phyloP scores from a whole-genome alignment of 352 stramenopile genomes.

The Pythium pyrilobum region DNA sequence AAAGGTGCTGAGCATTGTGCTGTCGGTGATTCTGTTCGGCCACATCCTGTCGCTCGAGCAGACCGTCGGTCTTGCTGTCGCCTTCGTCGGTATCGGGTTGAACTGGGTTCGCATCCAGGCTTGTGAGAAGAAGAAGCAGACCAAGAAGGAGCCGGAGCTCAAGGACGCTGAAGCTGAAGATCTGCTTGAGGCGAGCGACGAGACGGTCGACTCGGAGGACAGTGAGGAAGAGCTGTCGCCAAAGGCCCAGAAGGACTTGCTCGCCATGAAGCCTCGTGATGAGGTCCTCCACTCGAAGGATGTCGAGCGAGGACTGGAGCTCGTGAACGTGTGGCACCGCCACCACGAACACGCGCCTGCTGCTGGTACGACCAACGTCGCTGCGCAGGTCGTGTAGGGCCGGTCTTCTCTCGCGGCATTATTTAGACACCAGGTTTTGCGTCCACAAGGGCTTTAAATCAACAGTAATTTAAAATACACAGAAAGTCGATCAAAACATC shows the following conservation, averaged over 20 bases:
- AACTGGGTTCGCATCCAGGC: slow-evolving; percentile 70
- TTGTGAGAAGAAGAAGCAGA: slow-evolving; percentile 27
- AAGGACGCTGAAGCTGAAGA: slow-evolving; percentile 43
- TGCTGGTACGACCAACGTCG: slow-evolving; percentile 11
- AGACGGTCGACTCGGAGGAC: slow-evolving; percentile 55
- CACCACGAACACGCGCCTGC: slow-evolving; percentile 27
- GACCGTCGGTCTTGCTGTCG: slow-evolving; percentile 49
- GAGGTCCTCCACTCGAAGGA: slow-evolving; percentile 35
- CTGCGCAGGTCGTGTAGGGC: slow-evolving; percentile 26
- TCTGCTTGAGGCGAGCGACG: slow-evolving; percentile 56
- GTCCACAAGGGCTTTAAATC: not conserved
- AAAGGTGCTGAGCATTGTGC: slow-evolving; percentile 82
- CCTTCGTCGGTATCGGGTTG: slow-evolving; percentile 69
- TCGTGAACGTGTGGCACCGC: slow-evolving; percentile 63
- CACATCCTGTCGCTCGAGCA: slow-evolving; percentile 70
- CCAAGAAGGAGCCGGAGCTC: slow-evolving; percentile 19
- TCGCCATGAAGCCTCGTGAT: slow-evolving; percentile 24
- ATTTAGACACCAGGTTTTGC: slow-evolving; percentile 12
- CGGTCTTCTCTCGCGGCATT: not conserved
- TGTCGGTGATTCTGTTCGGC: slow-evolving; percentile 79
- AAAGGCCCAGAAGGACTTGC: slow-evolving; percentile 16
- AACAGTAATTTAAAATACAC: slow-evolving; percentile 18
- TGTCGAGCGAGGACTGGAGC: slow-evolving; percentile 52
- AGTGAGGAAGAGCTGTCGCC: slow-evolving; percentile 32
- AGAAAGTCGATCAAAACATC: not conserved